Evolutionary conservation across 208 protist genomes (phyloP).

Genomic region (Naegleria fowleri): DNA sequence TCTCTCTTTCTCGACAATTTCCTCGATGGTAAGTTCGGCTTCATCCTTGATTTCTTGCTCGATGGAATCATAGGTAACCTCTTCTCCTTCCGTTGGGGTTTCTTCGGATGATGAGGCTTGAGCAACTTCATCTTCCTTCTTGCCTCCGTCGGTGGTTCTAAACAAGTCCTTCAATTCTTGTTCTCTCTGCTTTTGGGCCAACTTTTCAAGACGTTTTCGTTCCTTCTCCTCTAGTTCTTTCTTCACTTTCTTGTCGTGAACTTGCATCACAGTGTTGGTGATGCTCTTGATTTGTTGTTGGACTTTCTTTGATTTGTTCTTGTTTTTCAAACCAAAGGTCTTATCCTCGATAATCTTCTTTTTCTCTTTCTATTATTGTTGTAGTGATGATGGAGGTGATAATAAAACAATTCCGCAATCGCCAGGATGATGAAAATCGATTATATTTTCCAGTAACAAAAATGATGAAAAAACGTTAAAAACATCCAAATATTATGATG

Average conservation of each 20-base stretch:
- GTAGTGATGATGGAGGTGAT: too few species aligned
- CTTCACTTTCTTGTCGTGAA: constrained; percentile 56
- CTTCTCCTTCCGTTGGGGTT: neutral
- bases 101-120: constrained; percentile 11
- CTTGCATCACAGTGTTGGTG: constrained; percentile 55
- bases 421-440: too few species aligned
- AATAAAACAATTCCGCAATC: too few species aligned
- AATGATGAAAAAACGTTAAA: too few species aligned
- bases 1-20: constrained; percentile 22
- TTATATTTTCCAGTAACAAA: neutral
- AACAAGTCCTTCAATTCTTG: constrained; percentile 71
- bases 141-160: constrained; percentile 52
- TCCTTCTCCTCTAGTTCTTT: constrained; percentile 60
- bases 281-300: constrained; percentile 73
- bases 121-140: constrained; percentile 28
- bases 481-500: too few species aligned
- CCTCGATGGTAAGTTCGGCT: constrained; percentile 10
- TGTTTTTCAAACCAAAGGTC: constrained; percentile 85
- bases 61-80: neutral
- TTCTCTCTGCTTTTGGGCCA: constrained; percentile 69
- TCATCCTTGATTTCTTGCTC: constrained; percentile 15
- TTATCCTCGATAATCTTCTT: constrained; percentile 23
- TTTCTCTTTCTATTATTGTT: constrained; percentile 18
- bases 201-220: constrained; percentile 53
- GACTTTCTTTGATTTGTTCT: constrained; percentile 76